These are phyloP conservation scores for Tilletia walkeri DNA, from an alignment of 1,284 basidiomycete genomes.

Conservation along the genomic window DNA sequence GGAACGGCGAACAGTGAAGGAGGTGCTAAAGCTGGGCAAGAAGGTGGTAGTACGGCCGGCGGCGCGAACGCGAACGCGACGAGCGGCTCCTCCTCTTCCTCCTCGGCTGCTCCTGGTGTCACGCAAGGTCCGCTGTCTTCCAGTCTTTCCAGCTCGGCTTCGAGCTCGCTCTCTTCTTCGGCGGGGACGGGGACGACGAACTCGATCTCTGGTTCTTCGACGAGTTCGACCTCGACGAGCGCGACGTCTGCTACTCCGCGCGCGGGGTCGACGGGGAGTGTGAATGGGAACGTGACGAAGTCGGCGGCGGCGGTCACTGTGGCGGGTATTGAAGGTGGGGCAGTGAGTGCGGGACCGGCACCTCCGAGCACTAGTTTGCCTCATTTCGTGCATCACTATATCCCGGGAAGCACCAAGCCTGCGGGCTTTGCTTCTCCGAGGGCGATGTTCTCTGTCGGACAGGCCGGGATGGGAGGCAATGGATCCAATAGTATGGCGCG, in stretches of 20 bases:
- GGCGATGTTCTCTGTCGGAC: constrained; percentile 4
- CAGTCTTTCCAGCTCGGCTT: constrained; percentile 12
- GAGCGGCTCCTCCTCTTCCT: not conserved
- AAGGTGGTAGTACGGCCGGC: not conserved
- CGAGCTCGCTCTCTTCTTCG: constrained; percentile 12
- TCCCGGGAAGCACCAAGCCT: constrained; percentile 13
- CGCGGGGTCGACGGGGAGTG: not conserved
- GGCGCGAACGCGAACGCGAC: not conserved
- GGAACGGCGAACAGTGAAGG: not conserved
- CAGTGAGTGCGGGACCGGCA: not conserved
- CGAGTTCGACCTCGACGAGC: constrained; percentile 9
- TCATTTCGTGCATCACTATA: constrained; percentile 14
- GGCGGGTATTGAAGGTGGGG: not conserved
- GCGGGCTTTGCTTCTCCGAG: constrained; percentile 2
- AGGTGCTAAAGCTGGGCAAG: not conserved
- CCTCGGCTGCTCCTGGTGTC: not conserved
- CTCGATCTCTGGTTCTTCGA: not conserved
- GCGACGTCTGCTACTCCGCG: constrained; percentile 11
- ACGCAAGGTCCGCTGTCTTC: constrained; percentile 5
- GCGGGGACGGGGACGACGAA: not conserved
- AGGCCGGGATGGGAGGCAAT: not conserved
- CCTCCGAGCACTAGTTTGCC: constrained; percentile 9
- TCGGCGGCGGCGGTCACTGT: too few species aligned
- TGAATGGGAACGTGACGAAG: not conserved
- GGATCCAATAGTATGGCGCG: not conserved